Conservation (phyloP, 768 basidiomycete genomes). For the Auricularia sp. region DNA sequence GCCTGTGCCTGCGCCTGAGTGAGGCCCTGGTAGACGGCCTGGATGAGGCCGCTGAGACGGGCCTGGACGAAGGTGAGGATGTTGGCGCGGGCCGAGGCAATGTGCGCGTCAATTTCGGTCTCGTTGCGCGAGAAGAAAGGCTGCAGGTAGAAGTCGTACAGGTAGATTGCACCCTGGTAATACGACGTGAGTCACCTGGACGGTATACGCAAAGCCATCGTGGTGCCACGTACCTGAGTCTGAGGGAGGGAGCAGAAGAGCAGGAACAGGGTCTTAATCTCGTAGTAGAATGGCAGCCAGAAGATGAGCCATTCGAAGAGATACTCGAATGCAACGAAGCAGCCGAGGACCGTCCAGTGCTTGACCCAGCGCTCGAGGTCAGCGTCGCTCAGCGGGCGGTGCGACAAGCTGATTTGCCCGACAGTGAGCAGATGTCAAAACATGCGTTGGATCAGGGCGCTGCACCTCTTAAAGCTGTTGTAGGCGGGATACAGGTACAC, state of each 20-base stretch:
- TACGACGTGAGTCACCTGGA: conserved; percentile 7
- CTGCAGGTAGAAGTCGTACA: conserved; percentile 50
- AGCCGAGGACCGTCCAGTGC: conserved; percentile 36
- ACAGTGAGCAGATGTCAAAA: background rate
- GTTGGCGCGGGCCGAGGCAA: conserved; percentile 45
- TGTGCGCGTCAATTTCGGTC: conserved; percentile 46
- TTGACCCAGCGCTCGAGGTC: conserved; percentile 42
- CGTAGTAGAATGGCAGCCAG: conserved; percentile 78
- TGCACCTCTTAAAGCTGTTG: conserved; percentile 26
- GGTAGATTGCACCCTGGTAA: conserved; percentile 54
- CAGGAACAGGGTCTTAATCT: conserved; percentile 55
- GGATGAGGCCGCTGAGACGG: conserved; percentile 39
- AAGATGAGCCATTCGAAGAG: conserved; percentile 52
- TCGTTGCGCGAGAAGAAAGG: conserved; percentile 56
- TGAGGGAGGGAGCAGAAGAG: conserved; percentile 62
- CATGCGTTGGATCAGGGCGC: conserved; percentile 59
- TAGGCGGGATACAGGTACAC: conserved; percentile 6
- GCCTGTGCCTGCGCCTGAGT: conserved; percentile 30
- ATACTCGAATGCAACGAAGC: conserved; percentile 54
- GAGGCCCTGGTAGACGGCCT: conserved; percentile 33
- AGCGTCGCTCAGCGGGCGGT: conserved; percentile 38
- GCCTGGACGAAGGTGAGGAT: conserved; percentile 44
- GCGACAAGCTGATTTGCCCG: conserved; percentile 26
- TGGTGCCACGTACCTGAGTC: conserved; percentile 40
- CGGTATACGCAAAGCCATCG: conserved; percentile 1